These are phyloP conservation scores for Fraxinus anomala DNA, from an alignment of 257 asterid genomes.

Conservation along the genomic window DNA sequence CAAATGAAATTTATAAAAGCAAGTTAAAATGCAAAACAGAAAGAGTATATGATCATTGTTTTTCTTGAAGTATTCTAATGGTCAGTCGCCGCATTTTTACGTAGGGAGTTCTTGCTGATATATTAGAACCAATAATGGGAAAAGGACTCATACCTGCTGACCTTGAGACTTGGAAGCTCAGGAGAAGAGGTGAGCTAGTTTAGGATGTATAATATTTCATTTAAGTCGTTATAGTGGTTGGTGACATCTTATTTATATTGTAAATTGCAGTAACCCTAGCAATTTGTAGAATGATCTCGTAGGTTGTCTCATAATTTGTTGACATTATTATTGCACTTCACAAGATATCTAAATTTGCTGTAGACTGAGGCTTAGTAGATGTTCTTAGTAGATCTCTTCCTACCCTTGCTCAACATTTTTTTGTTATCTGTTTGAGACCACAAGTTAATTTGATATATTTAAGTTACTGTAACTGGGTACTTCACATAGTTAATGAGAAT, in stretches of 20 bases:
- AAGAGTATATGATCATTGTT: not conserved
- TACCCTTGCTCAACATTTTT: not conserved
- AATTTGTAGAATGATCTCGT: not conserved
- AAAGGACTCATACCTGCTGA: slow-evolving; percentile 99
- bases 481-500: not conserved
- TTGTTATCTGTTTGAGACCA: not conserved
- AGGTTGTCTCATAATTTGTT: not conserved
- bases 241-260: not conserved
- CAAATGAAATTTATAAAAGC: not conserved
- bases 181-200: slow-evolving; percentile 76
- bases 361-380: not conserved
- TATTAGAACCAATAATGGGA: slow-evolving; percentile 98
- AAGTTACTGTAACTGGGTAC: not conserved
- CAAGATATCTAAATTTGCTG: not conserved
- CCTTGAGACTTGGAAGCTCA: slow-evolving; percentile 93
- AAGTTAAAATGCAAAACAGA: not conserved
- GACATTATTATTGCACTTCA: not conserved
- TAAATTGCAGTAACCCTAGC: not conserved
- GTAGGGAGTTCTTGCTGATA: slow-evolving; percentile 97
- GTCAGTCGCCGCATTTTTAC: slow-evolving; percentile 22
- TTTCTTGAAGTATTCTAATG: slow-evolving; percentile 20
- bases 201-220: slow-evolving; percentile 17
- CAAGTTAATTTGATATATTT: not conserved
- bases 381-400: not conserved
- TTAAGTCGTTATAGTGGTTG: not conserved